phyloP scores from a whole-genome alignment of 495 filamentous ascomycete species.

The Hypoxylon fuscum region DNA sequence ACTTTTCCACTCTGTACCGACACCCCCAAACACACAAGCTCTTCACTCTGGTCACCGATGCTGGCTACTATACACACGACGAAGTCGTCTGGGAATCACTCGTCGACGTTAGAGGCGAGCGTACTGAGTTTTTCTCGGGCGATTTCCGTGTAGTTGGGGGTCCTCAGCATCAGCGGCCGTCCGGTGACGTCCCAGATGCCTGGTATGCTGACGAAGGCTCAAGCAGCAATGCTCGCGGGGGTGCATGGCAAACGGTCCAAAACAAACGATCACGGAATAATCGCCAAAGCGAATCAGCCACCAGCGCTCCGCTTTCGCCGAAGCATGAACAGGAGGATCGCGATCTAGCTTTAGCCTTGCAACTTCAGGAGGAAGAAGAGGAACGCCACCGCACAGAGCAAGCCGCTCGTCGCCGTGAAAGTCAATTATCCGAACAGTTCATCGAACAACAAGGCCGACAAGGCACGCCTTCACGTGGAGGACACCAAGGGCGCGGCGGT shows the following conservation, averaged over 20 bases:
- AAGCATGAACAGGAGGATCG: conserved; percentile 75
- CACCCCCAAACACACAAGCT: conserved; percentile 75
- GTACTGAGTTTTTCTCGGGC: conserved; percentile 84
- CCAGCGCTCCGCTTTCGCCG: conserved; percentile 48
- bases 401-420: conserved; percentile 58
- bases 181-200: conserved; percentile 7
- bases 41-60: conserved; percentile 87
- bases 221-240: conserved; percentile 36
- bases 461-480: conserved; percentile 25
- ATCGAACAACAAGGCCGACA: conserved; percentile 63
- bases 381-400: conserved; percentile 65
- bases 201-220: conserved; percentile 18
- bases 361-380: conserved; percentile 86
- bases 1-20: conserved; percentile 92
- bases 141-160: conserved; percentile 88
- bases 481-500: conserved; percentile 29
- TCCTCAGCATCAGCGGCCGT: conserved; percentile 43
- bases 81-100: conserved; percentile 97
- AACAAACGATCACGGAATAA: conserved; percentile 46
- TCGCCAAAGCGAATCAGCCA: conserved; percentile 28
- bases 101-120: conserved; percentile 85
- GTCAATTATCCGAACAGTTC: conserved; percentile 62
- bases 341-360: conserved; percentile 79
- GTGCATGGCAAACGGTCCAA: conserved; percentile 63
- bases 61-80: conserved; percentile 84